Base-by-base conservation (phyloP, 306 rosid species). In the Oxytropis ochrocephala region DNA sequence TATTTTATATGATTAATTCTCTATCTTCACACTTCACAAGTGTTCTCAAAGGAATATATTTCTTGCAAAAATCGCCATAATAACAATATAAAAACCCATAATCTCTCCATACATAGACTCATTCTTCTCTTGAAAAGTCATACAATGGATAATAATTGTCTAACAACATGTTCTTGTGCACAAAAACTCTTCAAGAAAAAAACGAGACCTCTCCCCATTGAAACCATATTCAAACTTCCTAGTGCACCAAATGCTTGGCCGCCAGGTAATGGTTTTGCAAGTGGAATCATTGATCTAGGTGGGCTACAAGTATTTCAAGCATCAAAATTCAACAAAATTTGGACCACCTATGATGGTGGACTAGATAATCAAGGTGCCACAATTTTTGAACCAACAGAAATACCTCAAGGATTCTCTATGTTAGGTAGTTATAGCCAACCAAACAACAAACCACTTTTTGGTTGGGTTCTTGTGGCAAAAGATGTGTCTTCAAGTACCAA, bases 401-500 rank as follows among this genome's bases (percentile, higher is more conserved):
- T 92, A 43, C 87, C 89, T 0, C 39, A 78, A 16, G 96, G 92
- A 5, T 89, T 89, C 78, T 81, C 67, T 12, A 65, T 76, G 80
- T 70, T 92, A 11, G 92, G 92, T 6, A 73, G 75, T 57, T 89
- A 86, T 24, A 62, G 84, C 75, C 97, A 88, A 59, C 80, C 91
- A 4, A 91, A 91, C 75, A 88, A 82, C 62, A 83, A 66, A 43
- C 82, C 90, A 7, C 83, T 89, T 35, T 87, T 72, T 32, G 96
- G 95, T n/a, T 84, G 82, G 87, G 74, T 84, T 5, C 90, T 92
- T 57, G 97, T 75, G 1, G 95, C 88, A 9, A 80, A 86, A 70
- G 81, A 78, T 56, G 24, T 32, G 9, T 76, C 67, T 21, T 30
- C 33, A 62, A 5, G 2, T 11, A 2, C 67, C 4, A 39, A 11